Base-by-base conservation (phyloP, 225 moss, liverwort and hornwort species). In the Rhytidiadelphus loreus region DNA sequence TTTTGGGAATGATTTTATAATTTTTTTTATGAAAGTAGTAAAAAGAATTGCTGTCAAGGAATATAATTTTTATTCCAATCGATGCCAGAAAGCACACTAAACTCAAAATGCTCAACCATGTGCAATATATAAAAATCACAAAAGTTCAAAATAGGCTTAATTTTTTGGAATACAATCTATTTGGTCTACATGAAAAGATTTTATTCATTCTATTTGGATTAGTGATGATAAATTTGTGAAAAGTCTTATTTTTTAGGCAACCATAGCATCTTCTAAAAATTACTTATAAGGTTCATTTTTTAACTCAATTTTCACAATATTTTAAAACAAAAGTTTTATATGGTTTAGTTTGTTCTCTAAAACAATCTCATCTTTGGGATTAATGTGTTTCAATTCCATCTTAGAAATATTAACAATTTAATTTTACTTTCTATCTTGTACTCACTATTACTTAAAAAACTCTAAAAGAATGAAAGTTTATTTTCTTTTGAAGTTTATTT, bases 21-120 rank as follows among this genome's bases (percentile, higher is more conserved):
- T 0, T 1, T 5, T 3, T 8, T 3, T 46, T 29, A 18, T 8
- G 50, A 50, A 48, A 48, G 7, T 12, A n/a, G 19, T 1, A 32
- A 74, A 32, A 74, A 7, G 2, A 21, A 32, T 8, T 75, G 2
- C 4, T 50, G 32, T 48, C 12, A 46, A 21, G 3, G 2, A 32
- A 7, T 30, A 7, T 3, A 50, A 7, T 12, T 50, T 26, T 32
- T 32, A 50, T 20, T 32, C 4, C 8, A 33, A 32, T 12, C 0
- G 2, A 12, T 50, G 2, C 48, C 3, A 0, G 0, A 3, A 20
- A 12, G 7, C 16, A 32, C 1, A 12, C 2, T 48, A 16, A 43
- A 16, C 1, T 43, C 26, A 71, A 74, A 74, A 74, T 74, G 7
- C 4, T 74, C 48, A 74, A 32, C 3, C 1, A 0, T 29, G 0